Evolutionary conservation across 2,329 filamentous ascomycete genomes (phyloP), one percentile per base, ranked within the genome.

Genomic region (Claviceps spartinae): DNA sequence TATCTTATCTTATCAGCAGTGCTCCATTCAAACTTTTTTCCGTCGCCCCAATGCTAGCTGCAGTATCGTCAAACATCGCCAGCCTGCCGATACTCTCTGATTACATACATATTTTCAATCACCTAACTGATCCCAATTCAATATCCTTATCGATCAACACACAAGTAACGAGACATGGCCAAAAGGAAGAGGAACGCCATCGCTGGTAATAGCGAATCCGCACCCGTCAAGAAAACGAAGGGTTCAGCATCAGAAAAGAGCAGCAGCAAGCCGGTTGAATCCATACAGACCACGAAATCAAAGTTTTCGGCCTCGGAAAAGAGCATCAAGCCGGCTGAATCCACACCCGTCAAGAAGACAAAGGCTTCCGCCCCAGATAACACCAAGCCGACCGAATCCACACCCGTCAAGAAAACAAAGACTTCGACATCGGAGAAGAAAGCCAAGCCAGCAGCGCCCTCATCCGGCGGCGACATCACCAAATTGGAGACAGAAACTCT

Each of bases 401-500:
- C 51, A 0, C 43, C 59, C 1, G 58, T 56, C 14, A 72, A 72
- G 50, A 69, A 68, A 54, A 51, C 61, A 20, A 67, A 66, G 52
- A 51, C 48, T n/a, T 41, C 41, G 4, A 13, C 49, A 3, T 22
- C 52, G 51, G 34, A 53, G 52, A 38, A n/a, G 52, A 22, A 47
- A 52, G 26, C 24, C 42, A 41, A 48, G 51, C 16, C 26, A 16
- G 2, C 42, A 24, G 20, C 42, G 20, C 20, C 42, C 24, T 24
- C 13, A 24, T 2, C 5, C 44, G 20, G 4, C 9, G n/a, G 5
- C 18, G 13, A 7, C 46, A 36, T 34, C 30, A 34, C 8, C 1
- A 14, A n/a, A 13, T 38, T 50, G 30, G 22, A 48, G 9, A 13
- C 50, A 6, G 69, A 81, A 58, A 83, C 84, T n/a, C 75, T 97